These are phyloP conservation scores for Wallacemonas sp. DNA, from an alignment of 208 protist genomes.

Conservation along the genomic window DNA sequence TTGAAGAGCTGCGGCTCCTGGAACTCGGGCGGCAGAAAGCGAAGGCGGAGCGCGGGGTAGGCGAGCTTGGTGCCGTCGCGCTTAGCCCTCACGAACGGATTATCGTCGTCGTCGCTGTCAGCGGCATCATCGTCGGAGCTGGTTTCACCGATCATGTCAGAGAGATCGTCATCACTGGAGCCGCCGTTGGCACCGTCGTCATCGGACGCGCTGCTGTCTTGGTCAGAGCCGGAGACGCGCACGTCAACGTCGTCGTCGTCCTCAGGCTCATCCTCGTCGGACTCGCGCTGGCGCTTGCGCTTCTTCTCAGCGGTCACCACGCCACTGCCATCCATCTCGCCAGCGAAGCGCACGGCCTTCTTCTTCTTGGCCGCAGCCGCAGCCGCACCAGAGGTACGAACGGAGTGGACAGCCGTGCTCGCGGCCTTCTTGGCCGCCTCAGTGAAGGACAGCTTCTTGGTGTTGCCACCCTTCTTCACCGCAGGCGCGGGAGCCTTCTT, in stretches of 20 bases:
- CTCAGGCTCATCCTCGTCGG: slow-evolving; percentile 21
- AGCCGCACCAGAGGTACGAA: slow-evolving; percentile 7
- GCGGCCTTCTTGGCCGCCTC: slow-evolving; percentile 28
- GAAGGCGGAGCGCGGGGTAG: slow-evolving; percentile 74
- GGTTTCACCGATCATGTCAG: slow-evolving; percentile 26
- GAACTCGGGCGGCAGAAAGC: slow-evolving; percentile 82
- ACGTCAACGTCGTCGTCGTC: slow-evolving; percentile 23
- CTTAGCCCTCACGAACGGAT: slow-evolving; percentile 41
- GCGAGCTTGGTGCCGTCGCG: slow-evolving; percentile 35
- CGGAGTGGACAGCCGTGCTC: slow-evolving; percentile 21
- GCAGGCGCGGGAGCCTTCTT: slow-evolving; percentile 13
- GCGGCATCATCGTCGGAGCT: slow-evolving; percentile 16
- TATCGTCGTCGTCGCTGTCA: slow-evolving; percentile 33
- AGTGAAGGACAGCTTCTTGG: slow-evolving; percentile 21
- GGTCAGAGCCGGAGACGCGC: slow-evolving; percentile 29
- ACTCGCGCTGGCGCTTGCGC: slow-evolving; percentile 21
- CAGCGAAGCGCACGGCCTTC: slow-evolving; percentile 23
- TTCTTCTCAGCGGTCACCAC: slow-evolving; percentile 42
- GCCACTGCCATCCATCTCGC: slow-evolving; percentile 32
- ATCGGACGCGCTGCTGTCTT: slow-evolving; percentile 18
- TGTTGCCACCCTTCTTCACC: slow-evolving; percentile 10
- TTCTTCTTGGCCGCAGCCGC: slow-evolving; percentile 18
- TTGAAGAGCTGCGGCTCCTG: slow-evolving; percentile 89
- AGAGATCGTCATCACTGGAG: slow-evolving; percentile 28
- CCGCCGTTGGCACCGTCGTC: slow-evolving; percentile 20